Conservation (phyloP, 169 alveolate species). For the Pseudocohnilembus persalinus region DNA sequence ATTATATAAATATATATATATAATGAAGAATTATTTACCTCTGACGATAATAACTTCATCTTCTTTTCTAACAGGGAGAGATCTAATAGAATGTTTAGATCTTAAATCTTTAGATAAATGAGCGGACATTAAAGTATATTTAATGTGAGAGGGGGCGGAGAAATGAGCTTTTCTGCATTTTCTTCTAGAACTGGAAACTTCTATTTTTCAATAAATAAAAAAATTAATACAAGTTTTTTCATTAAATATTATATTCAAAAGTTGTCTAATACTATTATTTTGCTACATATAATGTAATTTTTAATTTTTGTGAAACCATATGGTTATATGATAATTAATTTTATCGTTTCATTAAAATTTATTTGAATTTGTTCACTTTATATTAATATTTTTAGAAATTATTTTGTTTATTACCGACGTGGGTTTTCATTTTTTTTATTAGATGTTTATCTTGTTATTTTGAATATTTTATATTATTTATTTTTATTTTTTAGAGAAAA, state of each 20-base stretch:
- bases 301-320: background rate
- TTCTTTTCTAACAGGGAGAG: slow-evolving; percentile 98
- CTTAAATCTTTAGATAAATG: slow-evolving; percentile 96
- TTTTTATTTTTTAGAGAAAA: no score
- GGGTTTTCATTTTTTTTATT: slow-evolving; percentile 47
- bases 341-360: background rate
- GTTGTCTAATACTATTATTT: background rate
- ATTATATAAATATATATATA: no score
- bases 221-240: background rate
- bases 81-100: slow-evolving; percentile 94
- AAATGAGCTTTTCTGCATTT: slow-evolving; percentile 98
- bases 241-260: background rate
- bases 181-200: slow-evolving; percentile 82
- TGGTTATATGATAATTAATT: background rate
- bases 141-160: slow-evolving; percentile 97
- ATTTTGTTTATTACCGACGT: slow-evolving; percentile 25
- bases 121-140: slow-evolving; percentile 97
- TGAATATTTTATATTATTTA: no score
- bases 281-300: background rate
- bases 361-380: slow-evolving; percentile 2
- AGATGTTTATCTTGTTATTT: background rate
- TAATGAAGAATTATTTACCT: slow-evolving; percentile 81
- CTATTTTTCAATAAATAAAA: slow-evolving; percentile 11
- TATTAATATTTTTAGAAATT: background rate
- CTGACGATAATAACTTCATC: slow-evolving; percentile 98